A percentile compares a stretch with the other conserved stretches of the same genome.
These are phyloP conservation scores for Hypholoma sublateritium DNA, from an alignment of 768 basidiomycete genomes.

Conservation along the genomic window DNA sequence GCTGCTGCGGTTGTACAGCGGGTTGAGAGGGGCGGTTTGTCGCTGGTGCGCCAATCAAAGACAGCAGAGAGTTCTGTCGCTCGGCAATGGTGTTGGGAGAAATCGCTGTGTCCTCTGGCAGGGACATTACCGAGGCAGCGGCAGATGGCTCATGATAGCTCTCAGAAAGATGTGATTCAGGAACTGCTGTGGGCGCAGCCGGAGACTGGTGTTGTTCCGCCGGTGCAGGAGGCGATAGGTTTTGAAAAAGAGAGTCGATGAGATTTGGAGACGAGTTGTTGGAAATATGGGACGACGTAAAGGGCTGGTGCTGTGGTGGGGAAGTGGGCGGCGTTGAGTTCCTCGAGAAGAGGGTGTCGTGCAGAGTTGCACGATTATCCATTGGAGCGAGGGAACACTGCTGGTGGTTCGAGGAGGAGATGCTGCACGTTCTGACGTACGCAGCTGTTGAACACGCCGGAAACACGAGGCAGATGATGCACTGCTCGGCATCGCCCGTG, in stretches of 20 bases:
- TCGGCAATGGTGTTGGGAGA: slow-evolving; percentile 51
- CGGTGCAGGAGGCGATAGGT: slow-evolving; percentile 39
- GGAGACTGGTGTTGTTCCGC: slow-evolving; percentile 38
- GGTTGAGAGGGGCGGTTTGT: slow-evolving; percentile 25
- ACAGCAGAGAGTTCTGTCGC: slow-evolving; percentile 74
- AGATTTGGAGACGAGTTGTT: slow-evolving; percentile 52
- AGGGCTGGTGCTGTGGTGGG: slow-evolving; percentile 29
- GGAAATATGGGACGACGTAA: slow-evolving; percentile 33
- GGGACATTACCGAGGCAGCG: slow-evolving; percentile 42
- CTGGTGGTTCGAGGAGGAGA: slow-evolving; percentile 10
- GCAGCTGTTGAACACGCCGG: slow-evolving; percentile 33
- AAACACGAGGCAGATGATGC: slow-evolving; percentile 41
- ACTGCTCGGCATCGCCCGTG: slow-evolving; percentile 29
- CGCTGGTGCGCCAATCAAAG: slow-evolving; percentile 49
- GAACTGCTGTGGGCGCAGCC: not conserved
- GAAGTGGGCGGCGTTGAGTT: slow-evolving; percentile 49
- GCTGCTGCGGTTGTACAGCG: slow-evolving; percentile 19
- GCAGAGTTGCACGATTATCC: slow-evolving; percentile 43
- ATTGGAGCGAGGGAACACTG: slow-evolving; percentile 22
- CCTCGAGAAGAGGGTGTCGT: slow-evolving; percentile 52
- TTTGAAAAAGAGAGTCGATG: slow-evolving; percentile 70
- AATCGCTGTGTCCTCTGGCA: slow-evolving; percentile 43
- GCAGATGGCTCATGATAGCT: slow-evolving; percentile 30
- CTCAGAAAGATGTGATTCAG: slow-evolving; percentile 14
- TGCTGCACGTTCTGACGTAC: slow-evolving; percentile 21